Percentiles rank a stretch among this genome's conserved stretches.
Conservation (phyloP, 371 early-diverging fungal species). For the Fennellomyces sp. region DNA sequence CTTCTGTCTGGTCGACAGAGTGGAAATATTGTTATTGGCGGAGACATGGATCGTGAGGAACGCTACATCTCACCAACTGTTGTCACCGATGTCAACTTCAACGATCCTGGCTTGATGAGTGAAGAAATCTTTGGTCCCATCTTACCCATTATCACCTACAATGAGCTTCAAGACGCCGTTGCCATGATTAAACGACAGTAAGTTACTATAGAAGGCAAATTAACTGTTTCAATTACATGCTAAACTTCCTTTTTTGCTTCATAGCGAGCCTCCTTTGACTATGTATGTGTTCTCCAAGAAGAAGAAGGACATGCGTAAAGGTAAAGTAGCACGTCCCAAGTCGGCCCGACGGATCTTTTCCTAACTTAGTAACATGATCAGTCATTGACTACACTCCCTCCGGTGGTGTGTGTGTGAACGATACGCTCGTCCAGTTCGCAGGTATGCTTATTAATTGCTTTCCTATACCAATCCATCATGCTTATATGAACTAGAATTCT, state of each 20-base stretch:
- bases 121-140: slow-evolving; percentile 82
- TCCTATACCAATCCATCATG: not conserved
- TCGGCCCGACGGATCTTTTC: no score
- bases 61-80: slow-evolving; percentile 21
- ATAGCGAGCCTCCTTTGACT: slow-evolving; percentile 69
- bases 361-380: slow-evolving; percentile 13
- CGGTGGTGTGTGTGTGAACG: slow-evolving; percentile 83
- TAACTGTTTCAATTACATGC: slow-evolving; percentile 49
- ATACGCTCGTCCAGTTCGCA: slow-evolving; percentile 70
- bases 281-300: slow-evolving; percentile 66
- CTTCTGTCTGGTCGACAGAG: slow-evolving; percentile 52
- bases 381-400: slow-evolving; percentile 68
- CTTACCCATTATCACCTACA: slow-evolving; percentile 55
- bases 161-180: slow-evolving; percentile 25
- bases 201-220: slow-evolving; percentile 49
- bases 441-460: slow-evolving; percentile 28
- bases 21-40: slow-evolving; percentile 52
- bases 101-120: slow-evolving; percentile 29
- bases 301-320: slow-evolving; percentile 27
- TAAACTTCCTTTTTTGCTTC: no score
- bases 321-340: no score
- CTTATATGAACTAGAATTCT: slow-evolving; percentile 34
- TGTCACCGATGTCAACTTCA: slow-evolving; percentile 16
- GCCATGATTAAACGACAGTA: slow-evolving; percentile 26
- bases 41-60: slow-evolving; percentile 22